Evolutionary conservation across 192 early-diverging fungal species (phyloP).

Genomic region (Backusella tarrabulga): DNA sequence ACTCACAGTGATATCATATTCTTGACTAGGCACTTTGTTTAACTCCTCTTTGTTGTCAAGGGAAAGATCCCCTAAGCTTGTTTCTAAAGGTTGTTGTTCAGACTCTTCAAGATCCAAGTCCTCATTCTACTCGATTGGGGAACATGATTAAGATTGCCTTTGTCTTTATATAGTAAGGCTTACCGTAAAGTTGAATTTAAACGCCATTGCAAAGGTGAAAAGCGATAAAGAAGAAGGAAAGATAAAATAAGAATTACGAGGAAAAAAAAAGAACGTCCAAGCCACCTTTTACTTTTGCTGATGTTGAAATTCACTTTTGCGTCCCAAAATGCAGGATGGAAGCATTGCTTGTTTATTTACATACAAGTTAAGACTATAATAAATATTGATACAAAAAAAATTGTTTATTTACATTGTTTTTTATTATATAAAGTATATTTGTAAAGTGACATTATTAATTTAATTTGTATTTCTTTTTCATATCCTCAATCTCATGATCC

Average conservation of each 20-base stretch:
- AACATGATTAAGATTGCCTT: neutral
- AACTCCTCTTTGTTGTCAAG: constrained; percentile 11
- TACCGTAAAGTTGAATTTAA: constrained; percentile 38
- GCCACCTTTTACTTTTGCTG: neutral
- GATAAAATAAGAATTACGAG: neutral
- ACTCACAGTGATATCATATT: constrained; percentile 32
- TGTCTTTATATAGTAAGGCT: neutral
- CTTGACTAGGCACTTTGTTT: constrained; percentile 15
- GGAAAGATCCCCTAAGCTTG: constrained; percentile 17
- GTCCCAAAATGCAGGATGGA: no score
- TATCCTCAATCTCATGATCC: neutral
- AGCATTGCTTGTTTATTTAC: neutral
- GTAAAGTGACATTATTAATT: neutral
- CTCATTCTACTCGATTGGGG: constrained; percentile 9
- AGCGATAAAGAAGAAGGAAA: neutral
- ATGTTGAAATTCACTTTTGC: neutral
- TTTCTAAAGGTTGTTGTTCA: constrained; percentile 26
- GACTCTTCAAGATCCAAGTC: constrained; percentile 34
- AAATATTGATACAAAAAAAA: no score
- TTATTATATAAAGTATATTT: neutral
- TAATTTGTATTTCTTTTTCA: neutral
- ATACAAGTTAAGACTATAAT: no score
- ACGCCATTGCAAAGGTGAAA: constrained; percentile 19
- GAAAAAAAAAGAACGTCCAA: constrained; percentile 1
- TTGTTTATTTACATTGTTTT: neutral